These are phyloP conservation scores for Clonostachys solani DNA, from an alignment of 2,329 filamentous ascomycete genomes.

Conservation along the genomic window DNA sequence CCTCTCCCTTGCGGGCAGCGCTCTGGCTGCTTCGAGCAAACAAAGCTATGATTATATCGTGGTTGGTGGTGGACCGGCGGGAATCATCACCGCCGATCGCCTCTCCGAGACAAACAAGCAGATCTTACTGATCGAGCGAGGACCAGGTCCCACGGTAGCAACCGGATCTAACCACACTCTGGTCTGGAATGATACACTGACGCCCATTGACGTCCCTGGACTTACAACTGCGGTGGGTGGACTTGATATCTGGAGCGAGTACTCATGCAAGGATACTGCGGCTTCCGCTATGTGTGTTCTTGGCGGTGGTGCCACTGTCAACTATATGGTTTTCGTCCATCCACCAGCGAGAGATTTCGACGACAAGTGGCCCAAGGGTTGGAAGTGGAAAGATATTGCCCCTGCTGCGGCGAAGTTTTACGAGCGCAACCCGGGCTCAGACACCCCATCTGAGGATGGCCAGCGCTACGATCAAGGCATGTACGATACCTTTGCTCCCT, in stretches of 20 bases:
- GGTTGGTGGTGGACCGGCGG: slow-evolving; percentile 13
- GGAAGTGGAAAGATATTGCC: slow-evolving; percentile 54
- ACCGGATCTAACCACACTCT: slow-evolving; percentile 60
- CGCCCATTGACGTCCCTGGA: slow-evolving; percentile 66
- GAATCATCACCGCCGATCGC: slow-evolving; percentile 21
- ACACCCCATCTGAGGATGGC: slow-evolving; percentile 60
- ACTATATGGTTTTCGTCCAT: slow-evolving; percentile 65
- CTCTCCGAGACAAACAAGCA: slow-evolving; percentile 60
- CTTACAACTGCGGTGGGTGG: slow-evolving; percentile 20
- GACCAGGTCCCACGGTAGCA: slow-evolving; percentile 53
- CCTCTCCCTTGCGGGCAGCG: too few species aligned
- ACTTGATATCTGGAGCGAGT: slow-evolving; percentile 39
- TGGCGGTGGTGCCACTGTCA: slow-evolving; percentile 61
- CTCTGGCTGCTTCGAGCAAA: too few species aligned
- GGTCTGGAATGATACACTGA: slow-evolving; percentile 57
- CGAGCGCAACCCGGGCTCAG: slow-evolving; percentile 43
- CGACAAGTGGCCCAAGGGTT: slow-evolving; percentile 61
- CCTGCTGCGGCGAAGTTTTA: slow-evolving; percentile 58
- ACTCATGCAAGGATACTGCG: slow-evolving; percentile 9
- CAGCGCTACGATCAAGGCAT: slow-evolving; percentile 62
- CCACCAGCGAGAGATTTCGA: slow-evolving; percentile 63
- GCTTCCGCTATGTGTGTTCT: slow-evolving; percentile 55
- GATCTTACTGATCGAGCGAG: slow-evolving; percentile 58
- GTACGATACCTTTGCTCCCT: slow-evolving; percentile 56
- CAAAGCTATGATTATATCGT: slow-evolving; percentile 15